These are phyloP conservation scores for Malus hybrid DNA, from an alignment of 331 rosid species.

Conservation along the genomic window DNA sequence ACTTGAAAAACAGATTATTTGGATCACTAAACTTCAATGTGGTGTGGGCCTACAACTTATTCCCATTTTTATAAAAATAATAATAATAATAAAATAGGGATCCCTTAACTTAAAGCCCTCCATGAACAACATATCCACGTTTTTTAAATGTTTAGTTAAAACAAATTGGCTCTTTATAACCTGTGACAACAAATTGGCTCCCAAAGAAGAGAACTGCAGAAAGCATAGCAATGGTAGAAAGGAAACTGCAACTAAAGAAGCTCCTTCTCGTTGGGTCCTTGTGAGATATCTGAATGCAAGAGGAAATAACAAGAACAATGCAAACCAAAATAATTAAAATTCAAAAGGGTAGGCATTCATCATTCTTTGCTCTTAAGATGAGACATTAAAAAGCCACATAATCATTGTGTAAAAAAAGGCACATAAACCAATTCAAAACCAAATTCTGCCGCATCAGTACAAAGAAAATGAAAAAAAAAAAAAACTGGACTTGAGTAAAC, in stretches of 20 bases:
- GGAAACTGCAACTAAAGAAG: neutral
- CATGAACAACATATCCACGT: too few species aligned
- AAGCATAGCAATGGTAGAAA: slow-evolving; percentile 12
- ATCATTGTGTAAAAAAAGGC: too few species aligned
- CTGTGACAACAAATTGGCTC: slow-evolving; percentile 16
- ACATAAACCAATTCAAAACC: neutral
- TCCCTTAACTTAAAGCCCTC: too few species aligned
- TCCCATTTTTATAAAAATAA: neutral
- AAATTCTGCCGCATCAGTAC: neutral
- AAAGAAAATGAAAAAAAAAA: neutral
- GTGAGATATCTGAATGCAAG: neutral
- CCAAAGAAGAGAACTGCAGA: slow-evolving; percentile 21
- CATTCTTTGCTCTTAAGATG: neutral
- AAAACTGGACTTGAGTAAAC: neutral
- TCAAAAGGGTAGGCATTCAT: neutral
- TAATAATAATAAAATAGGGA: too few species aligned
- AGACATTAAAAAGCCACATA: neutral
- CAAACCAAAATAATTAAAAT: neutral
- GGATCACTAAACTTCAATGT: too few species aligned
- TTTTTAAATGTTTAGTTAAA: too few species aligned
- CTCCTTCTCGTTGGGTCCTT: slow-evolving; percentile 6
- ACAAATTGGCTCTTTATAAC: slow-evolving; percentile 8
- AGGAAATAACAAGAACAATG: neutral
- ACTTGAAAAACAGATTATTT: too few species aligned
- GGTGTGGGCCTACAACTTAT: too few species aligned